Percentiles rank a stretch among this genome's conserved stretches.
phyloP scores from a whole-genome alignment of 73 alveolate genomes.

The Durusdinium trenchii region DNA sequence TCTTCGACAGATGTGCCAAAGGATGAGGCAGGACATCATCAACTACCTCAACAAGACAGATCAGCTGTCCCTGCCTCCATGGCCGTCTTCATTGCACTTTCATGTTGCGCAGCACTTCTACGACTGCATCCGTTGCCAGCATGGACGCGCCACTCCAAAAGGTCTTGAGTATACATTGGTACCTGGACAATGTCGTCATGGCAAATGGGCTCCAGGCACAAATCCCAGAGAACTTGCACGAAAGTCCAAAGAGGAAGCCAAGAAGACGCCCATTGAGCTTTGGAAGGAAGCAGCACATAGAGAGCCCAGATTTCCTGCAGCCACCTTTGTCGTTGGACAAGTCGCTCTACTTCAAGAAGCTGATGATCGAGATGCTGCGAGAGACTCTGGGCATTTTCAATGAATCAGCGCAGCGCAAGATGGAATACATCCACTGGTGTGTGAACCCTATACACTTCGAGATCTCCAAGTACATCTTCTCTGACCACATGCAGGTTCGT shows the following conservation, averaged over 20 bases:
- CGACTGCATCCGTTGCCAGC: not conserved
- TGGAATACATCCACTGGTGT: constrained; percentile 37
- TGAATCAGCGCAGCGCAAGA: not conserved
- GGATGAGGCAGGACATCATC: not conserved
- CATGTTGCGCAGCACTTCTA: not conserved
- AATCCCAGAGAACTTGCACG: not conserved
- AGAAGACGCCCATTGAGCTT: not conserved
- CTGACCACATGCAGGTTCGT: not conserved
- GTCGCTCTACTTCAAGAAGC: not conserved
- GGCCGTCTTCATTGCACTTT: not conserved
- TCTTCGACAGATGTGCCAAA: not conserved
- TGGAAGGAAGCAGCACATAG: no score
- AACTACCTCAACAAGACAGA: not conserved
- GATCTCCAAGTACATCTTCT: not conserved
- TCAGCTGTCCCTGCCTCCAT: not conserved
- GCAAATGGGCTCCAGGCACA: not conserved
- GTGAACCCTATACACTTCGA: not conserved
- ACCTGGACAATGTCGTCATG: constrained; percentile 5
- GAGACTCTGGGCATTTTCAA: not conserved
- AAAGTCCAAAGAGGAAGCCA: not conserved
- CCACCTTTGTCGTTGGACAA: no score
- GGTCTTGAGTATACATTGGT: not conserved
- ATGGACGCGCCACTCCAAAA: not conserved
- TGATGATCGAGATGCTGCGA: not conserved
- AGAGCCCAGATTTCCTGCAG: no score